Evolutionary conservation across 2,329 filamentous ascomycete genomes (phyloP).

Genomic region (Penicillium sp.): DNA sequence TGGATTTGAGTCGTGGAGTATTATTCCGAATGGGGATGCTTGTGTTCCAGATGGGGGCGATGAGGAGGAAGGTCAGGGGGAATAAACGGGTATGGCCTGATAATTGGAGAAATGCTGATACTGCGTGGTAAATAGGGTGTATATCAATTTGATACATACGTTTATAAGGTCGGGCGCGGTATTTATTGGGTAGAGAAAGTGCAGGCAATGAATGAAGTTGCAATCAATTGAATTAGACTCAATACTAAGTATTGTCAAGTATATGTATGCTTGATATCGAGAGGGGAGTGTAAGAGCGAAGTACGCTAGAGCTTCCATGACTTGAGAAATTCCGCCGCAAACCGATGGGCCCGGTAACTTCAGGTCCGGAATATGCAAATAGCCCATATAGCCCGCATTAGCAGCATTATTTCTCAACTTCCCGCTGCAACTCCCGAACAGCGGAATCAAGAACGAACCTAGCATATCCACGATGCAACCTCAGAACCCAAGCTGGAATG

Average conservation of each 20-base stretch:
- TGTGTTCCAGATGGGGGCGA: conserved; percentile 1
- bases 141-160: not conserved
- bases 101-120: not conserved
- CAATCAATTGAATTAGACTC: no score
- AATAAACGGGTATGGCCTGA: not conserved
- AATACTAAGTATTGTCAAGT: not conserved
- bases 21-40: conserved; percentile 15
- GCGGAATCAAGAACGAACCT: conserved; percentile 21
- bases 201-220: not conserved
- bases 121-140: not conserved
- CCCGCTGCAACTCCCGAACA: not conserved
- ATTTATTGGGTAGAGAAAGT: not conserved
- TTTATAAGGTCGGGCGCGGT: not conserved
- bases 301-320: no score
- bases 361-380: no score
- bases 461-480: conserved; percentile 28
- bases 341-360: not conserved
- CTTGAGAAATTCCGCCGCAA: no score
- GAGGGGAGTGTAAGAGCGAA: no score
- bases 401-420: not conserved
- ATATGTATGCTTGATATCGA: not conserved
- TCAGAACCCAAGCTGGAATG: conserved; percentile 20
- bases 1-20: conserved; percentile 19
- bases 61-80: no score
- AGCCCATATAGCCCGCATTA: no score